Evolutionary conservation across 257 asterid genomes (phyloP), one percentile per base, ranked within the genome.

Genomic region (Galeopsis tetrahit): DNA sequence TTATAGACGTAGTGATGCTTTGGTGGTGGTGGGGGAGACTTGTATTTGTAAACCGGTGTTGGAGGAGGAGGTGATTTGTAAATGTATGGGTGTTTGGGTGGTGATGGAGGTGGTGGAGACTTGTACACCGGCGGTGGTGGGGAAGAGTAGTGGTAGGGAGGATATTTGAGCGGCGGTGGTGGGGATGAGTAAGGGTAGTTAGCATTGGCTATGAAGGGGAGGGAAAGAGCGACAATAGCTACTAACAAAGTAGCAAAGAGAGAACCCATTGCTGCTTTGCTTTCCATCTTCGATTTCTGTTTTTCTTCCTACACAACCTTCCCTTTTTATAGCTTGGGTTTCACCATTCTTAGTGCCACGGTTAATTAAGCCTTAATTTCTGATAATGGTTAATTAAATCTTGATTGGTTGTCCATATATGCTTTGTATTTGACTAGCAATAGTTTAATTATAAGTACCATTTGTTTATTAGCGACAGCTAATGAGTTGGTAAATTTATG

Each of bases 271-370:
- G 66, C 17, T 39, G 66, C 17, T 35, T 70, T 70, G 5, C 39
- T 56, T 65, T 61, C 79, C 84, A 80, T 81, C 31, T 69, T 73
- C 64, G 63, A 32, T n/a, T 14, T 71, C 38, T 28, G 73, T 10
- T 67, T 55, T 10, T 79, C 59, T 53, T 40, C 1, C 48, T 66
- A 48, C 51, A 14, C 70, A 28, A 4, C 39, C 36, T 0, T 36
- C 81, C 65, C 79, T 13, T 36, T 76, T 68, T 80, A 80, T 80
- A 80, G 78, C 52, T 71, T 75, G 44, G 34, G 10, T 52, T 71
- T 71, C 63, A 71, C 84, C 78, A 21, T 61, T 48, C 2, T 42
- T 60, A 2, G 10, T 10, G 1, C 36, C 78, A 15, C 7, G 56
- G 73, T 72, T 53, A 48, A 43, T 72, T 53, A 48, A 43, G 42